Evolutionary conservation across 2,329 filamentous ascomycete species (phyloP), one percentile per base, ranked within the genome.

Genomic region (Aureobasidium sp.): DNA sequence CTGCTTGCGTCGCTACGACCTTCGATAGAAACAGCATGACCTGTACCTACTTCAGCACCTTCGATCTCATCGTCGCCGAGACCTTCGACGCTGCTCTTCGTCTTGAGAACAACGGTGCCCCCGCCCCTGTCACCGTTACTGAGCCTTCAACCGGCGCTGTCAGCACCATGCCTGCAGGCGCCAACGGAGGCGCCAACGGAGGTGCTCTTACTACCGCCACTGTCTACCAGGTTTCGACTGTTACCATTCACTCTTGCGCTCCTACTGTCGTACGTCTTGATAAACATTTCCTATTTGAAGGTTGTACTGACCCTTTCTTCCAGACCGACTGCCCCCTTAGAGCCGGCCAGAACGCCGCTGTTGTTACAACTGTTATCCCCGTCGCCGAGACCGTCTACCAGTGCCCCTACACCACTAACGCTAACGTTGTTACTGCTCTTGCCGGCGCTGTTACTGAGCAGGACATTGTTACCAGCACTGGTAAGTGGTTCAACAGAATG

Each of bases 351-450:
- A 64, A 66, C 48, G 61, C 58, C 13, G 48, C 59, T 21, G 61
- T 67, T 30, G 62, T 67, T 41, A 62, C 66, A 54, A 60, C 61
- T 30, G 64, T 64, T 2, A 55, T 64, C 27, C 59, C 59, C 10
- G 53, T 62, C 14, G 32, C 60, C 25, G 63, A 57, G 39, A 66
- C 64, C 37, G 61, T 66, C 27, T 61, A 61, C 44, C 21, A 42
- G 13, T 61, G 59, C 49, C 59, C 54, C 37, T 32, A 21, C 36
- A 42, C 55, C 13, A 49, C 48, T 21, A 54, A 59, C 63, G 49
- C 59, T 55, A 59, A 63, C 58, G 47, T 64, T 54, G 25, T 62
- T 13, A 72, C 69, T 44, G 64, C 69, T 61, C 66, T 62, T 48
- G 64, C 47, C 37, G 68, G 67, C 34, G 62, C 59, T 14, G 49